phyloP scores from a whole-genome alignment of 192 early-diverging fungal species.

The Podila epicladia region DNA sequence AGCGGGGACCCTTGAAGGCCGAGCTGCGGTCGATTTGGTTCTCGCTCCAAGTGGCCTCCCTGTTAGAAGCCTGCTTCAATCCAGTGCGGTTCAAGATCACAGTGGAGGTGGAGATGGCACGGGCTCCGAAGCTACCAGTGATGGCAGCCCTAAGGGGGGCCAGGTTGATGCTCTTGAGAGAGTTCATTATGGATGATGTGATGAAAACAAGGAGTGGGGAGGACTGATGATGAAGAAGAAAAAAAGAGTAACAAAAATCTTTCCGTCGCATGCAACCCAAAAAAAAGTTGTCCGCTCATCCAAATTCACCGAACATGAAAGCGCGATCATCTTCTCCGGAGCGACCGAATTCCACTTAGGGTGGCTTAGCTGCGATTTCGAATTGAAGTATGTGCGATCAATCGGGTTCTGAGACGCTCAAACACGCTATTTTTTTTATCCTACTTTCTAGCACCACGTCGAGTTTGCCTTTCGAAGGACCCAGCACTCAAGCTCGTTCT shows the following conservation, averaged over 20 bases:
- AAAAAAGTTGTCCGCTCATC: no score
- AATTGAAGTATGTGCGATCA: no score
- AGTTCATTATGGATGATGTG: slow-evolving; percentile 24
- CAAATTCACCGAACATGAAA: no score
- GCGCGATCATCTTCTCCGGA: no score
- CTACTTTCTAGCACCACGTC: not conserved
- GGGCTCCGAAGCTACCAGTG: slow-evolving; percentile 21
- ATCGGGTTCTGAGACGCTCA: no score
- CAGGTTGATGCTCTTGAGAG: slow-evolving; percentile 46
- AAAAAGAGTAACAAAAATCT: not conserved
- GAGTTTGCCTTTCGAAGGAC: not conserved
- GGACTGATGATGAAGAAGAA: not conserved
- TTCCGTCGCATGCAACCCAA: no score
- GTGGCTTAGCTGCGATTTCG: no score
- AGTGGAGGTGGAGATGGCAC: slow-evolving; percentile 26
- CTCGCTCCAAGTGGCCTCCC: slow-evolving; percentile 77
- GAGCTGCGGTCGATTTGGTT: slow-evolving; percentile 74
- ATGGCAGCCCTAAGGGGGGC: slow-evolving; percentile 13
- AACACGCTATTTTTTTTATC: no score
- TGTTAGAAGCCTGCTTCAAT: slow-evolving; percentile 79
- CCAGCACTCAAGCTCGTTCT: not conserved
- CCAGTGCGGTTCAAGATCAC: slow-evolving; percentile 46
- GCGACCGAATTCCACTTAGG: no score
- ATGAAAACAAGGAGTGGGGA: not conserved
- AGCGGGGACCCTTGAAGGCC: slow-evolving; percentile 84